Evolutionary conservation across 139 green algal genomes (phyloP).

Genomic region (Coccomyxa sp.): DNA sequence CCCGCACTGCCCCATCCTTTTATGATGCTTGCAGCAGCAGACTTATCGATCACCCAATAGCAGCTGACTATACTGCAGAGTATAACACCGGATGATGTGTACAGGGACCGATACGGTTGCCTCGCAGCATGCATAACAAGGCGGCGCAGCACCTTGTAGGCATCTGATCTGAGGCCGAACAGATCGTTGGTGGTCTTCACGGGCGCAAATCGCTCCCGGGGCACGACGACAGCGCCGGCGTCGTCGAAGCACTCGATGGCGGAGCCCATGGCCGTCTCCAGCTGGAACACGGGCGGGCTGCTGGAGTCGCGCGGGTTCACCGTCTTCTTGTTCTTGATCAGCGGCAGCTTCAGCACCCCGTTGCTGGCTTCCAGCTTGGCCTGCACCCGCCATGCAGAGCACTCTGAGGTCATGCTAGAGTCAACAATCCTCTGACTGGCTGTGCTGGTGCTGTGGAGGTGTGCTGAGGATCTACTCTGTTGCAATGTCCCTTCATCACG

Average conservation of each 20-base stretch:
- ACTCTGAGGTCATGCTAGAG: too few relatives aligned
- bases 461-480: too few relatives aligned
- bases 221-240: conserved; percentile 81
- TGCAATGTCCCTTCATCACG: too few relatives aligned
- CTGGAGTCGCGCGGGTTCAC: conserved; percentile 81
- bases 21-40: too few relatives aligned
- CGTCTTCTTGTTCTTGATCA: conserved; percentile 96
- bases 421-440: too few relatives aligned
- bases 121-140: too few relatives aligned
- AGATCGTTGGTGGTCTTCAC: conserved; percentile 93
- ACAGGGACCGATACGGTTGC: too few relatives aligned
- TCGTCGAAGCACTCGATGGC: conserved; percentile 90
- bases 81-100: too few relatives aligned
- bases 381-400: conserved; percentile 18
- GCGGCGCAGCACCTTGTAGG: conserved; percentile 25
- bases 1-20: too few relatives aligned
- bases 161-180: conserved; percentile 74
- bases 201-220: conserved; percentile 83
- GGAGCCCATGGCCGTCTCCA: conserved; percentile 88
- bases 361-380: conserved; percentile 28
- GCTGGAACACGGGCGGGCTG: conserved; percentile 76
- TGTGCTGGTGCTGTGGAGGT: too few relatives aligned
- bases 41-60: too few relatives aligned
- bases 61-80: too few relatives aligned
- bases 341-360: conserved; percentile 71